phyloP scores from a whole-genome alignment of 2,329 filamentous ascomycete species.

The Colletotrichum lini region DNA sequence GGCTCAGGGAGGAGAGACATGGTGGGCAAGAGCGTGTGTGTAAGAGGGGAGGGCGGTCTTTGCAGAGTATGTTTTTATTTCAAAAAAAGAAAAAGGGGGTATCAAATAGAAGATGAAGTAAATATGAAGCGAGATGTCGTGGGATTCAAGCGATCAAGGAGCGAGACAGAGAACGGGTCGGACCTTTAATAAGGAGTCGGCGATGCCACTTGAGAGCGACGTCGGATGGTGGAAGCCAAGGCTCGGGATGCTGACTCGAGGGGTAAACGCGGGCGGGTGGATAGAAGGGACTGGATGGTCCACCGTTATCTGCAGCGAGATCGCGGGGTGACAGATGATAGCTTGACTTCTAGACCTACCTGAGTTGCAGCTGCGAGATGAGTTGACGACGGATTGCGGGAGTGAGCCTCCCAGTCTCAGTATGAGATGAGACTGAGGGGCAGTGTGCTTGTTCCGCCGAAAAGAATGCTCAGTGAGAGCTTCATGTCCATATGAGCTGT shows the following conservation, averaged over 20 bases:
- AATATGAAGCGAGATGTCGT: background rate
- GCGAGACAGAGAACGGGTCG: background rate
- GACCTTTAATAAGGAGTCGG: slow-evolving; percentile 31
- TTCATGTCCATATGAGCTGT: background rate
- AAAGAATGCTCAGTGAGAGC: background rate
- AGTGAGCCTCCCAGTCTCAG: background rate
- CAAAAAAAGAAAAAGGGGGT: background rate
- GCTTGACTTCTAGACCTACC: background rate
- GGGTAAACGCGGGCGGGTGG: slow-evolving; percentile 33
- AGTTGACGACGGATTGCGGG: background rate
- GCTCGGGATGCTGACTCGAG: slow-evolving; percentile 32
- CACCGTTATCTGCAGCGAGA: slow-evolving; percentile 38
- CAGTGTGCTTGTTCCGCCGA: background rate
- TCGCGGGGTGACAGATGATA: slow-evolving; percentile 18
- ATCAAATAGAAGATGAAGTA: slow-evolving; percentile 8
- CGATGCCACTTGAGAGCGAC: slow-evolving; percentile 27
- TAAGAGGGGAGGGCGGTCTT: too few relatives aligned
- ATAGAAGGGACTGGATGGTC: slow-evolving; percentile 19
- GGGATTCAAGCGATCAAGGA: background rate
- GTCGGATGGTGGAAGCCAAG: slow-evolving; percentile 37
- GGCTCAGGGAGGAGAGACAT: slow-evolving; percentile 66
- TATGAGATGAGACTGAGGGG: background rate
- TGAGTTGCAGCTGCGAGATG: background rate
- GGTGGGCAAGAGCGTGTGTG: background rate
- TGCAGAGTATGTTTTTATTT: background rate